phyloP scores from a whole-genome alignment of 2,329 filamentous ascomycete species.

The Monosporascus ibericus region DNA sequence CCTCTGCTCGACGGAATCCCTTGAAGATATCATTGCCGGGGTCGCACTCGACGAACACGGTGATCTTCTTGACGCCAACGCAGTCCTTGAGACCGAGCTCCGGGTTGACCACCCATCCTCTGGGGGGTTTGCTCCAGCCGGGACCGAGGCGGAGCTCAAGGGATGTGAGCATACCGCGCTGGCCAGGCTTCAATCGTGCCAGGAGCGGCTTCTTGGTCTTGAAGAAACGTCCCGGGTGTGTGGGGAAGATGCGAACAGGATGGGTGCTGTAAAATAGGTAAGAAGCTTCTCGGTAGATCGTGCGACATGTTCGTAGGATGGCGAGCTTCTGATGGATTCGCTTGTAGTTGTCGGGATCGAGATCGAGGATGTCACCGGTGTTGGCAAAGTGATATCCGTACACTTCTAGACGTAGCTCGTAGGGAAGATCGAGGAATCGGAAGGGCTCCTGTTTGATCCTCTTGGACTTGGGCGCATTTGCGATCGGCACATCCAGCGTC shows the following conservation, averaged over 20 bases:
- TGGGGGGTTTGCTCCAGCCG: conserved; percentile 65
- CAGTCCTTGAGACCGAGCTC: conserved; percentile 60
- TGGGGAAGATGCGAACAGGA: conserved; percentile 62
- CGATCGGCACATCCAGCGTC: conserved; percentile 31
- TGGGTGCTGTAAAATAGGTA: conserved; percentile 60
- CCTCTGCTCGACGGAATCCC: conserved; percentile 58
- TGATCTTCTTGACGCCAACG: conserved; percentile 50
- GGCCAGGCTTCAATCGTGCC: conserved; percentile 54
- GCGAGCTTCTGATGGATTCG: conserved; percentile 53
- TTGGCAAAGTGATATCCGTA: conserved; percentile 58
- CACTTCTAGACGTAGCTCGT: conserved; percentile 63
- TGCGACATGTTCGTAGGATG: conserved; percentile 55
- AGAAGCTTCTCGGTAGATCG: conserved; percentile 57
- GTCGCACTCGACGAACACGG: conserved; percentile 67
- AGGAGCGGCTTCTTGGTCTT: conserved; percentile 69
- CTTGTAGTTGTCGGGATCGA: conserved; percentile 61
- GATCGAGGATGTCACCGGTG: conserved; percentile 52
- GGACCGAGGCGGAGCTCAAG: conserved; percentile 68
- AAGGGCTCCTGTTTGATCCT: conserved; percentile 42
- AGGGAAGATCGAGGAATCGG: conserved; percentile 60
- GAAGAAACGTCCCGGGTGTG: conserved; percentile 58
- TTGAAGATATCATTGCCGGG: conserved; percentile 62
- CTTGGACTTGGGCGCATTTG: conserved; percentile 22
- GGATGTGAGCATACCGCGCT: conserved; percentile 54
- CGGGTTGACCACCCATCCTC: conserved; percentile 62